phyloP scores from a whole-genome alignment of 345 rosid genomes.

The Clarkia xantiana region DNA sequence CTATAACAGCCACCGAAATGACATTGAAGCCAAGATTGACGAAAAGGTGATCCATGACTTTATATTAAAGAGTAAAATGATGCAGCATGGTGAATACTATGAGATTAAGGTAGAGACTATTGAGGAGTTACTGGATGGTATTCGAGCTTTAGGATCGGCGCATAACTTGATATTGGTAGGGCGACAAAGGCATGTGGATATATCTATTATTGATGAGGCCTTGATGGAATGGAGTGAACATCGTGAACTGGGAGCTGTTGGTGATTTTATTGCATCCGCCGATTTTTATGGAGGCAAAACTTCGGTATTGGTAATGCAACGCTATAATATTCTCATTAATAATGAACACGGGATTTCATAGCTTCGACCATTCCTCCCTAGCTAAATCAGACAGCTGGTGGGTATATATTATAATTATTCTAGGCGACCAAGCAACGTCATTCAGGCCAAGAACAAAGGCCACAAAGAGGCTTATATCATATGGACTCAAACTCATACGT shows the following conservation, averaged over 20 bases:
- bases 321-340: too few species aligned
- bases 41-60: conserved; percentile 8
- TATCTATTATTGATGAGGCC: background rate
- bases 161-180: background rate
- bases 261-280: too few species aligned
- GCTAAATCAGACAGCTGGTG: too few species aligned
- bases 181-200: background rate
- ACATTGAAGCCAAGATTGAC: conserved; percentile 11
- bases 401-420: too few species aligned
- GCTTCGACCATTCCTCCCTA: too few species aligned
- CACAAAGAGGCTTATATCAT: too few species aligned
- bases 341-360: too few species aligned
- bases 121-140: conserved; percentile 7
- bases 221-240: background rate
- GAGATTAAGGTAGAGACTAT: background rate
- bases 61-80: background rate
- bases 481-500: too few species aligned
- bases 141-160: conserved; percentile 4
- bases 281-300: too few species aligned
- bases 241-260: too few species aligned
- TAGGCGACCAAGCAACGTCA: too few species aligned
- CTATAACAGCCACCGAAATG: background rate
- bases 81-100: background rate
- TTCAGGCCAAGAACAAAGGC: too few species aligned
- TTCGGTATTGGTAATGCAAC: conserved; percentile 6